Percentiles rank a stretch among this genome's conserved stretches.
Evolutionary conservation across 2,329 filamentous ascomycete genomes (phyloP).

Genomic region (Herpotrichia juniperi): DNA sequence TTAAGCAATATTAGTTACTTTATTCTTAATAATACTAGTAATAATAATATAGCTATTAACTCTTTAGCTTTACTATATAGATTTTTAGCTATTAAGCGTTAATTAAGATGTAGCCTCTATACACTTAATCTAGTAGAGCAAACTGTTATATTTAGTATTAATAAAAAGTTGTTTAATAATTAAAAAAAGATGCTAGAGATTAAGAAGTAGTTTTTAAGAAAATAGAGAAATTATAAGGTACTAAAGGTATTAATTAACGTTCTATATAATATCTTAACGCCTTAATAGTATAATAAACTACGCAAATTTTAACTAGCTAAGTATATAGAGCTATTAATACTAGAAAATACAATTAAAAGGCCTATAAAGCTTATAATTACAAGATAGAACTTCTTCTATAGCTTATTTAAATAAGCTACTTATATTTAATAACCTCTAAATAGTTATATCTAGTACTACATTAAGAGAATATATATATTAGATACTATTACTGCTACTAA

Average conservation of each 20-base stretch:
- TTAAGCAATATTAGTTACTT: slow-evolving; percentile 1
- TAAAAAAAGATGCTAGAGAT: not conserved
- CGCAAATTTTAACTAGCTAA: slow-evolving; percentile 7
- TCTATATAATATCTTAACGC: slow-evolving; percentile 8
- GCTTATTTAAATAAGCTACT: not conserved
- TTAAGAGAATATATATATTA: not conserved
- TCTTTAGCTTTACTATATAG: not conserved
- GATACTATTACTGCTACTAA: not conserved
- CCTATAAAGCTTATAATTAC: not conserved
- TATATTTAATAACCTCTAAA: not conserved
- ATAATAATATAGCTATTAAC: slow-evolving; percentile 6
- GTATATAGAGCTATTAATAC: not conserved
- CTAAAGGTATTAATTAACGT: slow-evolving; percentile 9
- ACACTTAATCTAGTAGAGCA: slow-evolving; percentile 11
- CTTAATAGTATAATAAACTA: slow-evolving; percentile 7
- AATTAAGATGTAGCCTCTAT: slow-evolving; percentile 6
- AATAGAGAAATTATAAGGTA: slow-evolving; percentile 3
- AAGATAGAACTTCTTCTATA: not conserved
- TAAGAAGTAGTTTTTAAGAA: slow-evolving; percentile 1
- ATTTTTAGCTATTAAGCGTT: slow-evolving; percentile 4
- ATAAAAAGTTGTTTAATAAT: not conserved
- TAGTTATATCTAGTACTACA: not conserved
- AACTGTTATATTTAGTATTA: slow-evolving; percentile 5
- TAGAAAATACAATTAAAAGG: not conserved
- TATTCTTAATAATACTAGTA: slow-evolving; percentile 1